Evolutionary conservation across 495 filamentous ascomycete genomes (phyloP).

Genomic region (Chaetomium cochliodes): DNA sequence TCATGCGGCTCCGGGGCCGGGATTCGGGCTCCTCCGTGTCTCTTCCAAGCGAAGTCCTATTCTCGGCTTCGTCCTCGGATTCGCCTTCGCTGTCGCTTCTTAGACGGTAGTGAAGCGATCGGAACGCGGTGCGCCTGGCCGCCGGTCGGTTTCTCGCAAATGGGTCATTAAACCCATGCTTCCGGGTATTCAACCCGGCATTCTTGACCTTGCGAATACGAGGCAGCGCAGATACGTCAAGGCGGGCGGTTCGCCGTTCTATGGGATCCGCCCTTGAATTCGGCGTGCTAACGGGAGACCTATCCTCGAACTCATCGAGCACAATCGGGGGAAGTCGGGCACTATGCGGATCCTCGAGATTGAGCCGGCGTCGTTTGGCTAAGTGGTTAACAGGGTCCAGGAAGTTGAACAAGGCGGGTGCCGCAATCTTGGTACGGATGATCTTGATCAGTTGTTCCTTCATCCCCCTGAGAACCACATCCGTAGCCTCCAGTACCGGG

Average conservation of each 20-base stretch:
- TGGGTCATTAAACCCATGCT: slow-evolving; percentile 72
- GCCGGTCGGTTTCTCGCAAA: slow-evolving; percentile 65
- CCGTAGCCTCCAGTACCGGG: slow-evolving; percentile 75
- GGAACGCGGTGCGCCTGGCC: slow-evolving; percentile 45
- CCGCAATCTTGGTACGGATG: slow-evolving; percentile 78
- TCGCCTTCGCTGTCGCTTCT: slow-evolving; percentile 60
- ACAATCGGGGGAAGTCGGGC: slow-evolving; percentile 40
- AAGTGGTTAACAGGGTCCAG: slow-evolving; percentile 79
- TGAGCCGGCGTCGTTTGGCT: slow-evolving; percentile 70
- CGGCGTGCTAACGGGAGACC: slow-evolving; percentile 60
- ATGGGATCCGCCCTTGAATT: slow-evolving; percentile 62
- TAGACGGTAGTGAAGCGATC: slow-evolving; percentile 55
- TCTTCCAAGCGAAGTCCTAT: slow-evolving; percentile 55
- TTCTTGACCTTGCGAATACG: slow-evolving; percentile 67
- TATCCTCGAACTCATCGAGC: slow-evolving; percentile 55
- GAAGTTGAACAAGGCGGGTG: slow-evolving; percentile 75
- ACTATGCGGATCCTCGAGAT: slow-evolving; percentile 68
- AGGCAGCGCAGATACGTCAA: slow-evolving; percentile 65
- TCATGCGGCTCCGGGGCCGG: slow-evolving; percentile 73
- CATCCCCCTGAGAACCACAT: slow-evolving; percentile 75
- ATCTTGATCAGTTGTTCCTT: slow-evolving; percentile 80
- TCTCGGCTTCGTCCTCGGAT: slow-evolving; percentile 49
- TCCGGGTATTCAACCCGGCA: slow-evolving; percentile 57
- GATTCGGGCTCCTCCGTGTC: slow-evolving; percentile 85
- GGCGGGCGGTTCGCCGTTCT: slow-evolving; percentile 48